Evolutionary conservation across 2,329 filamentous ascomycete genomes (phyloP).

Genomic region (Colletotrichum navitas): DNA sequence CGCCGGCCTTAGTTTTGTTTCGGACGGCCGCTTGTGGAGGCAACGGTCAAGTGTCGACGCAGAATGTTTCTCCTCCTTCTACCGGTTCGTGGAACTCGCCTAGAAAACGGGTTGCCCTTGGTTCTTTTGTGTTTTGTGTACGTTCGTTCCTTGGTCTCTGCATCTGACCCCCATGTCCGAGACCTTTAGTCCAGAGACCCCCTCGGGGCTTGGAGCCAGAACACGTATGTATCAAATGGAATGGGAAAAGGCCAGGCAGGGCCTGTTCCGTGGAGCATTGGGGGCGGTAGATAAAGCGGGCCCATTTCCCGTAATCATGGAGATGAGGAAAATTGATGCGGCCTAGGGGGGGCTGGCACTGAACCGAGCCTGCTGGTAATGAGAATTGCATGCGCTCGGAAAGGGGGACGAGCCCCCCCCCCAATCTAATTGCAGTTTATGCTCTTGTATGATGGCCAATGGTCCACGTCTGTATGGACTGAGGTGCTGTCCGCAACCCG

Average conservation of each 20-base stretch:
- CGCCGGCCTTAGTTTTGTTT: conserved; percentile 24
- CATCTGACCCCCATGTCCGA: conserved; percentile 31
- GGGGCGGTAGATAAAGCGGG: conserved; percentile 6
- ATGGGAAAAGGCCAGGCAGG: conserved; percentile 7
- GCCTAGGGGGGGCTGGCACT: conserved; percentile 5
- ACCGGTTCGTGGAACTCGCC: conserved; percentile 21
- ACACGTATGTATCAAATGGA: not conserved
- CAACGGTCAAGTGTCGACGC: conserved; percentile 13
- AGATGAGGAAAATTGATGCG: conserved; percentile 37
- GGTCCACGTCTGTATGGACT: not conserved
- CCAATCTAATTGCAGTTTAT: conserved; percentile 29
- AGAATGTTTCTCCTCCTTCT: conserved; percentile 25
- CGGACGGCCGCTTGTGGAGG: conserved; percentile 21
- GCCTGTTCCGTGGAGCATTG: not conserved
- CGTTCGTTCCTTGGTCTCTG: not conserved
- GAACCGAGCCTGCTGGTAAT: conserved; percentile 22
- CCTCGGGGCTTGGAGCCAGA: conserved; percentile 31
- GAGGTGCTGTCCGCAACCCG: not conserved
- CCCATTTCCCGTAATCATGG: conserved; percentile 33
- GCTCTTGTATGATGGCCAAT: conserved; percentile 4
- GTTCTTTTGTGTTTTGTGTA: conserved; percentile 7
- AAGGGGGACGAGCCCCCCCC: conserved; percentile 1
- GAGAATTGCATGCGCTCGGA: conserved; percentile 19
- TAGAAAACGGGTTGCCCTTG: conserved; percentile 23
- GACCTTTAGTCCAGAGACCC: conserved; percentile 10